phyloP scores from a whole-genome alignment of 2,329 filamentous ascomycete species.

The Penicillium rolfsii region DNA sequence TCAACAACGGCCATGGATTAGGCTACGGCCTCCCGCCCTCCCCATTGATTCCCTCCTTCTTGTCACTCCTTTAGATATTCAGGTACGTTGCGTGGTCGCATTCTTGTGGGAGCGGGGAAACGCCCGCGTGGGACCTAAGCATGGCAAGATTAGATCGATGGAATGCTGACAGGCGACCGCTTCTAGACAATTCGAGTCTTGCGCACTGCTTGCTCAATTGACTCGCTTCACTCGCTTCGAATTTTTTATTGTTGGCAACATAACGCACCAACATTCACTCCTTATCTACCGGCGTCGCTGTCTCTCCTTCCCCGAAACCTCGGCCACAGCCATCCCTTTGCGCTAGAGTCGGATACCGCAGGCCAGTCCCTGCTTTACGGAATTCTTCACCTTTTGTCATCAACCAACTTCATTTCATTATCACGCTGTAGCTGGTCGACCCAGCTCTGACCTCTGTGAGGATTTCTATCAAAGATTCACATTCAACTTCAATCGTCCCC shows the following conservation, averaged over 20 bases:
- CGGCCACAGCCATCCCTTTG: slow-evolving; percentile 10
- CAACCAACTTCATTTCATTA: slow-evolving; percentile 10
- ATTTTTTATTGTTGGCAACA: slow-evolving; percentile 11
- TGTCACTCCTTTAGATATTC: slow-evolving; percentile 19
- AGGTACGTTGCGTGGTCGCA: slow-evolving; percentile 19
- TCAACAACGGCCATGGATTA: slow-evolving; percentile 28
- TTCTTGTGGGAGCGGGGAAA: not conserved
- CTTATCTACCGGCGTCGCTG: not conserved
- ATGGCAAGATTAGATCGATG: not conserved
- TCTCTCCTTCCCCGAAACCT: slow-evolving; percentile 9
- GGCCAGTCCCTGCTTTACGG: slow-evolving; percentile 22
- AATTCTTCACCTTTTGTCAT: slow-evolving; percentile 1
- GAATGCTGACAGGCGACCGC: slow-evolving; percentile 8
- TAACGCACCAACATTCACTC: slow-evolving; percentile 10
- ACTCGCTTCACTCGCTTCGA: slow-evolving; percentile 18
- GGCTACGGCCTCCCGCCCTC: not conserved
- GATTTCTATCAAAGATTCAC: slow-evolving; percentile 9
- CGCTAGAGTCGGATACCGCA: slow-evolving; percentile 2
- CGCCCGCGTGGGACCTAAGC: not conserved
- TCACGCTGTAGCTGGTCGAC: slow-evolving; percentile 20
- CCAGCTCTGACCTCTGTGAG: slow-evolving; percentile 24
- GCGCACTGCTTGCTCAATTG: slow-evolving; percentile 10
- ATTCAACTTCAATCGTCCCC: not conserved
- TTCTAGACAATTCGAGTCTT: slow-evolving; percentile 12
- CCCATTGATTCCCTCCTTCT: slow-evolving; percentile 8